Base-by-base conservation (phyloP, 2,329 filamentous ascomycete species). In the Myriosclerotinia duriaeana region DNA sequence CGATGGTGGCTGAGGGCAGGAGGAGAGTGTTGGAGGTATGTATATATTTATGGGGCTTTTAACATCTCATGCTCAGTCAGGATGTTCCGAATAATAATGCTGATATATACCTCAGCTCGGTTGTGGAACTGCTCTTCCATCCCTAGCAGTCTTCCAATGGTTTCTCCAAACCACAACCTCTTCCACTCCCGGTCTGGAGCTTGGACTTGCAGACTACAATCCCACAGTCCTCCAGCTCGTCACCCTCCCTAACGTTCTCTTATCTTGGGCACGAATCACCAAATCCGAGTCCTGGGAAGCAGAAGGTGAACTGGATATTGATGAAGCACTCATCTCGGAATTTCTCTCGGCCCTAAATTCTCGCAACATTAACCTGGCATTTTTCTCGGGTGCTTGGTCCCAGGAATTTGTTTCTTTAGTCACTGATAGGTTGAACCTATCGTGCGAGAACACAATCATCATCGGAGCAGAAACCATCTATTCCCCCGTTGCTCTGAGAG, bases 401-500 rank as follows among this genome's bases (percentile, higher is more conserved):
- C 78, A 83, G 0, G 83, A 82, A 58, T 88, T 94, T 67, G 81
- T 90, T 5, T 76, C 82, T 1, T 78, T 92, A 1, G 77, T 93
- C 9, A 55, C 55, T 30, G 59, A 70, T 42, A 67, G 58, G 36
- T 66, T 72, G 67, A 26, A 61, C n/a, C 52, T 58, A 22, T 60
- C 64, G 30, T 78, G 80, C 0, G 71, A 73, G 0, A 71, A 77
- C 1, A 66, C 73, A 9, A 77, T 90, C 2, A 79, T 93, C 6
- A 79, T 95, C 1, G 91, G 88, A 0, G 89, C 90, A 0, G 91
- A 95, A 78, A 95, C 91, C 0, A 94, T 95, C 54, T 95, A 95
- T 78, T 92, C 88, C 2, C 90, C 90, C 0, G 87, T 87, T 66
- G 88, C 89, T 0, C 82, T 93, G 30, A 79, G 80, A 46, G 83